Percentiles rank a stretch among this genome's conserved stretches.
phyloP scores from a whole-genome alignment of 306 rosid genomes.

The Rosa chinensis region DNA sequence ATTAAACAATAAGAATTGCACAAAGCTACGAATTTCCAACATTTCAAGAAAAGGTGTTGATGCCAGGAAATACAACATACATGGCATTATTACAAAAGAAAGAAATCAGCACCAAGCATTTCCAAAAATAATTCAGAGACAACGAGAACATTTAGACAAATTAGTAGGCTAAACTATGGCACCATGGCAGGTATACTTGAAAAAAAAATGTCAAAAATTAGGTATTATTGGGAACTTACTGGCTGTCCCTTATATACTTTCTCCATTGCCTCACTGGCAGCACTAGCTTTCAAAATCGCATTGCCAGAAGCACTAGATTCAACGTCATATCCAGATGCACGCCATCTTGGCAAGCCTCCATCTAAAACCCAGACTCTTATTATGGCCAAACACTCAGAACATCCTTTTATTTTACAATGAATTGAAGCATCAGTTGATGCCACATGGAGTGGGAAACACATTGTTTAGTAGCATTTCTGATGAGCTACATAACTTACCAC shows the following conservation, averaged over 20 bases:
- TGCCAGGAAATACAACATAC: not conserved
- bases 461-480: not conserved
- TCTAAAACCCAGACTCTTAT: conserved; percentile 95
- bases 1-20: not conserved
- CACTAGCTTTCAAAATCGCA: conserved; percentile 95
- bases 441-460: not conserved
- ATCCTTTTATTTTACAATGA: conserved; percentile 57
- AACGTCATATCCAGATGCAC: conserved; percentile 93
- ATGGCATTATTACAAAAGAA: not conserved
- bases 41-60: not conserved
- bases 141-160: not conserved
- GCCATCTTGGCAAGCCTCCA: conserved; percentile 98
- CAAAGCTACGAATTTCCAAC: not conserved
- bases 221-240: conserved; percentile 47
- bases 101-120: not conserved
- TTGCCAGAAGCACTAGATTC: conserved; percentile 98
- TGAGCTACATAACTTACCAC: conserved; percentile 65
- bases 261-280: conserved; percentile 98
- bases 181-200: not conserved
- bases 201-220: conserved; percentile 1
- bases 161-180: not conserved
- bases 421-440: conserved; percentile 22
- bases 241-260: conserved; percentile 75
- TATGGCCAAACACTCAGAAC: conserved; percentile 97
- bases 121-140: not conserved